phyloP scores from a whole-genome alignment of 2,329 filamentous ascomycete species.

The Penicillium palitans region DNA sequence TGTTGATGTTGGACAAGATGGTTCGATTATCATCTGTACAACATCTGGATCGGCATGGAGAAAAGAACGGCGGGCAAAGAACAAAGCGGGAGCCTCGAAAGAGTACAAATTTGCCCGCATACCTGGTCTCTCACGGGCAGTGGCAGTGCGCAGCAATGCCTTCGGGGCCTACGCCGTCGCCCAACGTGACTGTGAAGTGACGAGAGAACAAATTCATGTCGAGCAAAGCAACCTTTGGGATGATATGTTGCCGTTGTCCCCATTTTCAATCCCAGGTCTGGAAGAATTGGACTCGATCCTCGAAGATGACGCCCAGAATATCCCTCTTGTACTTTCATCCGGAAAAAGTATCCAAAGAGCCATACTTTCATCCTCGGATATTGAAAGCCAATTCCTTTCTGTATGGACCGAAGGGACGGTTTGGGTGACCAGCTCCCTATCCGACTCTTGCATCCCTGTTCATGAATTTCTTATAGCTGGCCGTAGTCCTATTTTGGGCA shows the following conservation, averaged over 20 bases:
- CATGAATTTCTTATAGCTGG: constrained; percentile 79
- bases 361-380: constrained; percentile 46
- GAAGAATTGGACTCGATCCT: constrained; percentile 44
- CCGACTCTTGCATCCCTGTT: constrained; percentile 71
- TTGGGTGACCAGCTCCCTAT: constrained; percentile 57
- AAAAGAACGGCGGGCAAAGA: constrained; percentile 76
- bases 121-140: constrained; percentile 80
- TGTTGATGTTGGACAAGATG: constrained; percentile 85
- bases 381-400: constrained; percentile 44
- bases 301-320: constrained; percentile 43
- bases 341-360: constrained; percentile 40
- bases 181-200: constrained; percentile 79
- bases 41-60: constrained; percentile 91
- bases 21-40: constrained; percentile 91
- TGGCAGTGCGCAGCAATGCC: constrained; percentile 79
- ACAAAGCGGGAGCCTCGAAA: constrained; percentile 73
- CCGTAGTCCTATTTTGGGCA: constrained; percentile 68
- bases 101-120: constrained; percentile 96
- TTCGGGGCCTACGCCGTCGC: constrained; percentile 89
- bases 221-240: constrained; percentile 69
- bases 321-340: constrained; percentile 27
- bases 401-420: constrained; percentile 34
- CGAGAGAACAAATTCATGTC: constrained; percentile 69
- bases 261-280: constrained; percentile 59
- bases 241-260: constrained; percentile 69